These are phyloP conservation scores for Russula abietina DNA, from an alignment of 768 basidiomycete species.

Conservation along the genomic window DNA sequence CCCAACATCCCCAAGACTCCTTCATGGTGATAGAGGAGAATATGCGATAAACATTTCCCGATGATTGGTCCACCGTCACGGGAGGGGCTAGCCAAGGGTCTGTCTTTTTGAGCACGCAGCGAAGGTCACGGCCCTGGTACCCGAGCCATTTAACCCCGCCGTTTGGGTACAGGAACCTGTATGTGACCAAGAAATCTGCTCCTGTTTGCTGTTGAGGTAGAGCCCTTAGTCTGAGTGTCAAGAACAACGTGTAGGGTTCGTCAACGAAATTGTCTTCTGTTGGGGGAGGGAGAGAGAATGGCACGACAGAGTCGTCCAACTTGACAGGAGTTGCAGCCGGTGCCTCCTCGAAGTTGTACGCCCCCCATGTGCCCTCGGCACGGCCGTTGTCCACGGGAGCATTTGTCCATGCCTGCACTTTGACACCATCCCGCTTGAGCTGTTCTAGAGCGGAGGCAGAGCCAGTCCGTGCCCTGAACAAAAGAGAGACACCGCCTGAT, in stretches of 20 bases:
- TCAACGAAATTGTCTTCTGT: slow-evolving; percentile 9
- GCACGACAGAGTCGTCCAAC: not conserved
- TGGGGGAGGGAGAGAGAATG: slow-evolving; percentile 17
- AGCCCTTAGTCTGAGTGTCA: slow-evolving; percentile 18
- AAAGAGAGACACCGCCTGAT: slow-evolving; percentile 17
- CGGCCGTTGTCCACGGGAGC: slow-evolving; percentile 20
- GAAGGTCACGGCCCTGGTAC: slow-evolving; percentile 40
- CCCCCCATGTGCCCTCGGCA: slow-evolving; percentile 23
- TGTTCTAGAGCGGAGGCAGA: slow-evolving; percentile 22
- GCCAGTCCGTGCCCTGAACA: slow-evolving; percentile 22
- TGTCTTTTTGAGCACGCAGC: slow-evolving; percentile 32
- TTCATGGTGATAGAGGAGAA: slow-evolving; percentile 23
- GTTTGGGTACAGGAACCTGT: slow-evolving; percentile 41
- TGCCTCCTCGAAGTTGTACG: slow-evolving; percentile 21
- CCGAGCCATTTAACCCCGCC: slow-evolving; percentile 46
- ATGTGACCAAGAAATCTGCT: slow-evolving; percentile 34
- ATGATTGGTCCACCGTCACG: slow-evolving; percentile 27
- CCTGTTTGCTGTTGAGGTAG: slow-evolving; percentile 15
- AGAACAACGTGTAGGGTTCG: slow-evolving; percentile 20
- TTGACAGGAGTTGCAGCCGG: slow-evolving; percentile 1
- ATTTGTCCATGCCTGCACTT: slow-evolving; percentile 26
- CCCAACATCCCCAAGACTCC: slow-evolving; percentile 32
- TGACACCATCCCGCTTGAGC: slow-evolving; percentile 15
- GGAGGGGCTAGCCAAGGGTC: slow-evolving; percentile 28
- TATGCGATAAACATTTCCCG: slow-evolving; percentile 26